phyloP scores from a whole-genome alignment of 805 yeast species.

The Schizosaccharomyces pombe region DNA sequence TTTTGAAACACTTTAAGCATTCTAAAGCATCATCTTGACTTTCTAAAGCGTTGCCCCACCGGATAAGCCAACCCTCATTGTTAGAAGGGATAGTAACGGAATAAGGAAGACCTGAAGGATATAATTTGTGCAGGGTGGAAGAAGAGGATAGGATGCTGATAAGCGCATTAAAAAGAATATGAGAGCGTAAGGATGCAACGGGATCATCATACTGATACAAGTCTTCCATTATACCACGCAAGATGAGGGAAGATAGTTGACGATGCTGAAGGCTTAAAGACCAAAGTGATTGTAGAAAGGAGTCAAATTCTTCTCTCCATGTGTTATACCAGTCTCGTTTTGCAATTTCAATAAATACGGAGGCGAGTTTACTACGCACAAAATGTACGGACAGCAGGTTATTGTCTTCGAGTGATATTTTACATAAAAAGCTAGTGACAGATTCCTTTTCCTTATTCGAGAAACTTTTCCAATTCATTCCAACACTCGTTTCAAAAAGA shows the following conservation, averaged over 20 bases:
- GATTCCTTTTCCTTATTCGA: slow-evolving; percentile 28
- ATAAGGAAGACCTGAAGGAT: slow-evolving; percentile 30
- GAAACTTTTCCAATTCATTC: slow-evolving; percentile 29
- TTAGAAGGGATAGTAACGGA: neutral
- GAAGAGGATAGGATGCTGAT: slow-evolving; percentile 33
- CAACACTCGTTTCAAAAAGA: slow-evolving; percentile 49
- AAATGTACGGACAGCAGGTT: slow-evolving; percentile 35
- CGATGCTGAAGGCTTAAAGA: slow-evolving; percentile 34
- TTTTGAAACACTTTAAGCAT: neutral
- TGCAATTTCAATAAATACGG: slow-evolving; percentile 74
- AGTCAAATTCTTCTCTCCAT: slow-evolving; percentile 56
- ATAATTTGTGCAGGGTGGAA: slow-evolving; percentile 33
- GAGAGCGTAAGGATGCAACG: slow-evolving; percentile 29
- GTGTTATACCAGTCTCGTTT: slow-evolving; percentile 51
- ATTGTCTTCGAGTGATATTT: slow-evolving; percentile 25
- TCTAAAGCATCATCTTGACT: neutral
- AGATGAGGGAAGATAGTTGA: slow-evolving; percentile 53
- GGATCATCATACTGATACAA: slow-evolving; percentile 80
- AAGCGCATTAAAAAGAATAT: neutral
- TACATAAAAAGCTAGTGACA: slow-evolving; percentile 19
- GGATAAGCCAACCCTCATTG: neutral
- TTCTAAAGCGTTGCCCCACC: neutral
- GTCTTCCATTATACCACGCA: slow-evolving; percentile 79
- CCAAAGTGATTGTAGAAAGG: slow-evolving; percentile 56
- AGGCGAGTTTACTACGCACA: slow-evolving; percentile 70